Conservation (phyloP, 2,329 filamentous ascomycete genomes). For the Epichloe uncinata region DNA sequence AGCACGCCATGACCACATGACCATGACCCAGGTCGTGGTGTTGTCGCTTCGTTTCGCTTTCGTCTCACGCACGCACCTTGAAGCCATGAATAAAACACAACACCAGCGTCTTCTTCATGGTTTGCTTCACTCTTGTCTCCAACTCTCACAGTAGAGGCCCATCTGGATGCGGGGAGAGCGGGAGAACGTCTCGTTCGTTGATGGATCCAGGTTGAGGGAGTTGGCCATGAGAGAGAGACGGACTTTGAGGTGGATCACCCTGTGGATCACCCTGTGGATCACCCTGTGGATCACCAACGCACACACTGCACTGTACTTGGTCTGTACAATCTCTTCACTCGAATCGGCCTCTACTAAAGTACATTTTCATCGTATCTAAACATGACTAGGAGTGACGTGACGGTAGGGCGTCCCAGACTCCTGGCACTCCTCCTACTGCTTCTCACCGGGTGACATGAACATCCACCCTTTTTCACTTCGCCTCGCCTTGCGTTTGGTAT, state of each 20-base stretch:
- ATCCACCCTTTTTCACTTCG: background rate
- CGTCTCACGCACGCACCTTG: conserved; percentile 38
- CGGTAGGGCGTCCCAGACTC: background rate
- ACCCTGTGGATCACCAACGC: no score
- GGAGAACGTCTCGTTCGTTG: background rate
- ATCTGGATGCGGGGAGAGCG: background rate
- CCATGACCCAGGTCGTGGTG: no score
- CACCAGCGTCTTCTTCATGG: conserved; percentile 59
- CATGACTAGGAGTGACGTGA: conserved; percentile 9
- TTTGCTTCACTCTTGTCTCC: conserved; percentile 3
- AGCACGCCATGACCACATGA: background rate
- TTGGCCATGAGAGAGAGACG: no score
- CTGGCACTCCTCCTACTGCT: background rate
- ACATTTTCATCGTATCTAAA: conserved; percentile 24
- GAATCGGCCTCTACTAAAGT: conserved; percentile 28
- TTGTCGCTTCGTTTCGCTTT: no score
- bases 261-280: background rate
- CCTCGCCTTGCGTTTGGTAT: conserved; percentile 14
- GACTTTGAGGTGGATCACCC: background rate
- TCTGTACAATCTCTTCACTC: conserved; percentile 5
- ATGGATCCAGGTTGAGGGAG: no score
- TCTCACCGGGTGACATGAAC: background rate
- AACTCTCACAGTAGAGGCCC: background rate
- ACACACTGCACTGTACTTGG: background rate
- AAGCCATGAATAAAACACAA: conserved; percentile 83